A percentile compares a stretch with the other conserved stretches of the same genome.
phyloP scores from a whole-genome alignment of 305 asterid genomes.

The Fraxinus nigra region DNA sequence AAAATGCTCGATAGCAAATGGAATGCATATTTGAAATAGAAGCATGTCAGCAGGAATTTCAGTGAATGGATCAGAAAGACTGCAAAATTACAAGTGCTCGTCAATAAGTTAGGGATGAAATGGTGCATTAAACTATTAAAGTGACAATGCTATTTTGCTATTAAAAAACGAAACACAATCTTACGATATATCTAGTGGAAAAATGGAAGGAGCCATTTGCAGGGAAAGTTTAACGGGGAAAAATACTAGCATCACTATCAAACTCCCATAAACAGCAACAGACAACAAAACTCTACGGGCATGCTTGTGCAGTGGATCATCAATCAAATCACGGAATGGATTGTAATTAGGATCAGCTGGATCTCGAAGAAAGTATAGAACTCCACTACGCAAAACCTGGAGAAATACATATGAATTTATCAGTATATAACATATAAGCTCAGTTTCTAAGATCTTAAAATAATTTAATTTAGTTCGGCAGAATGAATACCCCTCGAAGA shows the following conservation, averaged over 20 bases:
- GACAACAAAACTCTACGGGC: slow-evolving; percentile 96
- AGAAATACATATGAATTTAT: slow-evolving; percentile 18
- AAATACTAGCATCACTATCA: slow-evolving; percentile 95
- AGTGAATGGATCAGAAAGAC: slow-evolving; percentile 95
- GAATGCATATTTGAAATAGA: slow-evolving; percentile 96
- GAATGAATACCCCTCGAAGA: slow-evolving; percentile 84
- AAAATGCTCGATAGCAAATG: slow-evolving; percentile 94
- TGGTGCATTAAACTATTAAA: slow-evolving; percentile 6
- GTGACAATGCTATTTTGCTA: background rate
- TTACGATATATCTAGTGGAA: slow-evolving; percentile 96
- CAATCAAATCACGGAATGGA: slow-evolving; percentile 96
- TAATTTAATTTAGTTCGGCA: background rate
- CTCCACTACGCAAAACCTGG: slow-evolving; percentile 87
- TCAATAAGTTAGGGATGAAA: background rate
- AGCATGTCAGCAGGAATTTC: slow-evolving; percentile 98
- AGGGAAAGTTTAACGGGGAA: slow-evolving; percentile 96
- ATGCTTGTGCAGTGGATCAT: slow-evolving; percentile 99
- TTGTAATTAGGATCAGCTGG: slow-evolving; percentile 99
- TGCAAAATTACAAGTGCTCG: slow-evolving; percentile 31
- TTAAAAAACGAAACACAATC: slow-evolving; percentile 26
- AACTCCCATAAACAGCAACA: slow-evolving; percentile 92
- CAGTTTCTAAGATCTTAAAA: background rate
- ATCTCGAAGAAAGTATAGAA: slow-evolving; percentile 92
- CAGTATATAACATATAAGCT: background rate
- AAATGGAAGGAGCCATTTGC: slow-evolving; percentile 83